A percentile compares a stretch with the other conserved stretches of the same genome.
Evolutionary conservation across 2,329 filamentous ascomycete species (phyloP).

Genomic region (Podosphaera xanthii): DNA sequence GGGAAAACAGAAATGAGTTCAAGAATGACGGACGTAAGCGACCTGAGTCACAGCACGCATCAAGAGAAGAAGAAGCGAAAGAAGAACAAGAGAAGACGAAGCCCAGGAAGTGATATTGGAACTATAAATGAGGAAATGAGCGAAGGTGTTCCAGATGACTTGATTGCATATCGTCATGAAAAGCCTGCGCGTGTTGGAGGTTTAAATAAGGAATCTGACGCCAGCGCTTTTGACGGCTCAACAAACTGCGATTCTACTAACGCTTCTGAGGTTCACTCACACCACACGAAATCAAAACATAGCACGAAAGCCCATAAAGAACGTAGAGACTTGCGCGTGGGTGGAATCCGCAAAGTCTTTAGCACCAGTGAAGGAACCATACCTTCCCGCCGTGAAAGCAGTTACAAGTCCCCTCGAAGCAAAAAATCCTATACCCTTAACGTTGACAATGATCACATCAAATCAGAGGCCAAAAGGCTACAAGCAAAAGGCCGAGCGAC

Average conservation of each 20-base stretch:
- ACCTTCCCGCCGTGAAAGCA: neutral
- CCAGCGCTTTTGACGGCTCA: conserved; percentile 56
- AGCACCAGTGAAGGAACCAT: neutral
- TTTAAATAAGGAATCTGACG: conserved; percentile 63
- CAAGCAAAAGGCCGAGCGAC: conserved; percentile 27
- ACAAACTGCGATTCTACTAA: conserved; percentile 22
- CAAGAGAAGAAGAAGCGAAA: conserved; percentile 15
- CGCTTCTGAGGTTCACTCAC: conserved; percentile 27
- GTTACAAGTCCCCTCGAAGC: conserved; percentile 1
- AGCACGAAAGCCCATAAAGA: conserved; percentile 19
- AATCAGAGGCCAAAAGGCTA: conserved; percentile 31
- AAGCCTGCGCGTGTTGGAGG: conserved; percentile 71
- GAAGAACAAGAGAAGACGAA: conserved; percentile 9
- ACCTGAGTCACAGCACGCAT: conserved; percentile 16
- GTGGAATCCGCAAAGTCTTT: conserved; percentile 15
- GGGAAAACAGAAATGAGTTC: neutral
- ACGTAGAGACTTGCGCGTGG: conserved; percentile 9
- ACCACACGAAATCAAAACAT: conserved; percentile 15
- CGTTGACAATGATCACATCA: conserved; percentile 21
- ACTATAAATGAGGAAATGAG: conserved; percentile 21
- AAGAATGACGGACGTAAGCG: conserved; percentile 8
- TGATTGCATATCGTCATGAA: conserved; percentile 70
- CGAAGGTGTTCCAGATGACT: conserved; percentile 38
- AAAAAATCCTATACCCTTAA: neutral
- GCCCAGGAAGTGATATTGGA: conserved; percentile 3